A percentile compares a stretch with the other conserved stretches of the same genome.
Evolutionary conservation across 371 early-diverging fungal genomes (phyloP).

Genomic region (Rhizopus microsporus): DNA sequence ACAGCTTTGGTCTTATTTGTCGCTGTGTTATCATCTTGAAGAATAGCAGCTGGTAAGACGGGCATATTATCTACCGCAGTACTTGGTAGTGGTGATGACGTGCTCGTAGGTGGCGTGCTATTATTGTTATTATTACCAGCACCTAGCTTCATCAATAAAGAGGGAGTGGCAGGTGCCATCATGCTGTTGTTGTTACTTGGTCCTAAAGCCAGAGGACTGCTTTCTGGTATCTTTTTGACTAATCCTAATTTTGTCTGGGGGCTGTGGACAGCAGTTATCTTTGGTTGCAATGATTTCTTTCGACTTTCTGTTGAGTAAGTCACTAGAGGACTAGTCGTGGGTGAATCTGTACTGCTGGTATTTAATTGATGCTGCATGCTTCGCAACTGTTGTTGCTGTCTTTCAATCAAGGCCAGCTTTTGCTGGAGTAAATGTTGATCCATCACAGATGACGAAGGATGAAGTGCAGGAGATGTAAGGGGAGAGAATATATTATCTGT

Average conservation of each 20-base stretch:
- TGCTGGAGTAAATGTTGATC: conserved; percentile 33
- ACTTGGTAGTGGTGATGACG: conserved; percentile 1
- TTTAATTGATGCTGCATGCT: conserved; percentile 30
- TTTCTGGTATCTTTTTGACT: not conserved
- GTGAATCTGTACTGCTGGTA: not conserved
- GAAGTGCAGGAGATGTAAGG: conserved; percentile 69
- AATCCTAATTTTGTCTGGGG: conserved; percentile 13
- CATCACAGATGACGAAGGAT: conserved; percentile 40
- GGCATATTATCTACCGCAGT: conserved; percentile 41
- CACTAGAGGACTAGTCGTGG: conserved; percentile 4
- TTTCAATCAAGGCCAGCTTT: conserved; percentile 47
- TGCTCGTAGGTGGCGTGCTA: conserved; percentile 8
- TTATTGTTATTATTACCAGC: conserved; percentile 31
- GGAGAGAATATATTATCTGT: conserved; percentile 55
- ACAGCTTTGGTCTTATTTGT: conserved; percentile 10
- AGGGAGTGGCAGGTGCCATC: conserved; percentile 59
- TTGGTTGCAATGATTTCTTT: conserved; percentile 15
- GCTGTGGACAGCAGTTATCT: conserved; percentile 18
- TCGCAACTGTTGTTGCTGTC: conserved; percentile 53
- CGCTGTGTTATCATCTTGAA: conserved; percentile 14
- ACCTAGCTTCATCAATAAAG: conserved; percentile 65
- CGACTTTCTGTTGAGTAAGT: not conserved
- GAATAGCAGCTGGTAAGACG: conserved; percentile 43
- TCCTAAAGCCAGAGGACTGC: conserved; percentile 12
- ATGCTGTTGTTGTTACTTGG: conserved; percentile 15